Base-by-base conservation (phyloP, 1,139 yeast genomes). In the Yamadazyma pseudoaaseri region DNA sequence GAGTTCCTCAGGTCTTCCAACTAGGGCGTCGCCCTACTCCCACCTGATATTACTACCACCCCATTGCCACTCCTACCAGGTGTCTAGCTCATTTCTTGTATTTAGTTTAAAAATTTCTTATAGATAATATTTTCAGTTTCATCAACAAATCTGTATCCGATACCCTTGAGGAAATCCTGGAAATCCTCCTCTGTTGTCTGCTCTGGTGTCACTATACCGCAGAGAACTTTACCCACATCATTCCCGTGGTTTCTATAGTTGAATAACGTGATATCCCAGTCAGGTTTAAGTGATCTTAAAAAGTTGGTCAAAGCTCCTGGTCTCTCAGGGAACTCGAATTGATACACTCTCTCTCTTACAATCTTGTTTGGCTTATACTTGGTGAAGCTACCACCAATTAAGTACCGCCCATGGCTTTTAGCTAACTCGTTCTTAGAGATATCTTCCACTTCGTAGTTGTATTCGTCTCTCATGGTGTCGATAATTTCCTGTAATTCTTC, bases 211-310 rank as follows among this genome's bases (percentile, higher is more conserved):
- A 81, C 81, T 41, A 94, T 75, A 20, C 96, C 99, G 35, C 95
- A 92, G 45, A 92, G 70, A 1, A 92, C 86, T 58, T 87, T 87
- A 28, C 95, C 97, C 31, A 92, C 76, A 57, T 92, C 98, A 36
- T 92, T 84, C 20, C 99, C 99, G 49, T 89, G 95, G 62, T 92
- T 90, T 70, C 99, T 80, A 62, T 92, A 92, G 59, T 92, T 96
- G 79, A 92, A 92, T 49, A 92, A 66, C 3, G 97, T 84, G 40
- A 94, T 79, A 55, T 90, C 92, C 97, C 97, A 92, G 38, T 81
- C 79, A 23, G 75, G 71, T 51, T 82, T 78, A 52, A 92, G 63
- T 12, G 83, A 74, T 29, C 73, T 74, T 50, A 92, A 72, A 62
- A 92, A 92, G 39, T 76, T 82, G 33, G 83, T 77, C 50, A 92